Evolutionary conservation across 768 basidiomycete species (phyloP).

Genomic region (Trametes cinnabarina): DNA sequence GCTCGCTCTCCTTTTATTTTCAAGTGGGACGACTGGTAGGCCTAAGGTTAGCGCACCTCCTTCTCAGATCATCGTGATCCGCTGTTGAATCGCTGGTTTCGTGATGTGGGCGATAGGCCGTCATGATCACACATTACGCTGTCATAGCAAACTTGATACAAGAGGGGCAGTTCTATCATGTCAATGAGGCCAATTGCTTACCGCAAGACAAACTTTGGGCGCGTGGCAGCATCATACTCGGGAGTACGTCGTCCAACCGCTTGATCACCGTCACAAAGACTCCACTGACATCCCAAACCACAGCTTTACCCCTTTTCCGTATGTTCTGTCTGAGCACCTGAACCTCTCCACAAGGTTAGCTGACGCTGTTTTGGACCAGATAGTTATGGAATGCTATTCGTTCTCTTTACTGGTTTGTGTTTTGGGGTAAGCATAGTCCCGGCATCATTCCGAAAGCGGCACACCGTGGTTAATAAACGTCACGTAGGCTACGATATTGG

Average conservation of each 20-base stretch:
- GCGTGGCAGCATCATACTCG: constrained; percentile 27
- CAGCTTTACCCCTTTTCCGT: constrained; percentile 20
- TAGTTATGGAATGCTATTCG: constrained; percentile 18
- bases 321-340: neutral
- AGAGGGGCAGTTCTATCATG: constrained; percentile 20
- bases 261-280: too few relatives aligned
- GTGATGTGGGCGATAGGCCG: constrained; percentile 20
- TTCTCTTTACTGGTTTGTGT: constrained; percentile 15
- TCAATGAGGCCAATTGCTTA: constrained; percentile 10
- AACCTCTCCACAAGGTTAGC: neutral
- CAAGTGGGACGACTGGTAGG: constrained; percentile 35
- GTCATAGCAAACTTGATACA: constrained; percentile 32
- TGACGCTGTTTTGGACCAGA: neutral
- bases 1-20: constrained; percentile 32
- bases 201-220: constrained; percentile 22
- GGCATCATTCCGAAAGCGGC: too few relatives aligned
- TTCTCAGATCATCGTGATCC: too few relatives aligned
- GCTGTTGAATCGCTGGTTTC: neutral
- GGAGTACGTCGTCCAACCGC: constrained; percentile 40
- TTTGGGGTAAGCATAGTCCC: constrained; percentile 7
- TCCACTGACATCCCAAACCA: neutral
- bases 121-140: constrained; percentile 33
- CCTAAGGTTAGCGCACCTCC: constrained; percentile 19
- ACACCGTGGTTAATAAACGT: neutral
- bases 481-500: constrained; percentile 27